Evolutionary conservation across 106 monocot genomes (phyloP).

Genomic region (Phalaenopsis aphrodite): DNA sequence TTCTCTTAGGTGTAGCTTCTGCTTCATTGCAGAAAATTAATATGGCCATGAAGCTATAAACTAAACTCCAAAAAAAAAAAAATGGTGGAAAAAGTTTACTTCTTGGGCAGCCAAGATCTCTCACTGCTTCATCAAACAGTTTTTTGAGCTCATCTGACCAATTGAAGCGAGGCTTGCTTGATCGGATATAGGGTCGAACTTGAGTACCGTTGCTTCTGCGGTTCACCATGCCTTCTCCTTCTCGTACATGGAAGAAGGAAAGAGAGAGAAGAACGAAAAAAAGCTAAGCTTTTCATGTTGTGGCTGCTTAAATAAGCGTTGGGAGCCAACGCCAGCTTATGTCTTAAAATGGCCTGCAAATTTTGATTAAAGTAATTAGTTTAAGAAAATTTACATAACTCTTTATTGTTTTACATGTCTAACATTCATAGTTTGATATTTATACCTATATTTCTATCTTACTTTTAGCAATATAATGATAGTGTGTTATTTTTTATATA

Average conservation of each 20-base stretch:
- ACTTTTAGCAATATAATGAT: too few species aligned
- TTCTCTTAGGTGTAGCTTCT: constrained; percentile 6
- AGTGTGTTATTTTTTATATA: too few species aligned
- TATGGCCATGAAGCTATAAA: too few species aligned
- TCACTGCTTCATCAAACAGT: constrained; percentile 8
- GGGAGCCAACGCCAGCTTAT: too few species aligned
- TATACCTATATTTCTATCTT: too few species aligned
- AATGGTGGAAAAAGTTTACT: not conserved
- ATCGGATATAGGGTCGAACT: constrained; percentile 1
- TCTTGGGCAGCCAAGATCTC: constrained; percentile 2
- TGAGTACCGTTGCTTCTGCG: constrained; percentile 8
- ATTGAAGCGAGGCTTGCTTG: constrained; percentile 10
- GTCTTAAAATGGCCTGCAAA: too few species aligned
- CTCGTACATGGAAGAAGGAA: not conserved
- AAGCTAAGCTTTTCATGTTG: not conserved
- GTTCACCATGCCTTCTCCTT: not conserved
- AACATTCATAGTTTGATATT: too few species aligned
- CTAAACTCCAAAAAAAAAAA: too few species aligned
- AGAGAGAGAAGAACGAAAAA: too few species aligned
- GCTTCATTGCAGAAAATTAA: not conserved
- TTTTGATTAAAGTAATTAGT: too few species aligned
- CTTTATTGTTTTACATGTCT: too few species aligned
- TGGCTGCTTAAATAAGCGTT: not conserved
- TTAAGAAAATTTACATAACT: too few species aligned
- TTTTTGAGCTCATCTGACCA: constrained; percentile 3